phyloP scores from a whole-genome alignment of 1,139 yeast genomes.

The Sugiyamaella xylanicola region DNA sequence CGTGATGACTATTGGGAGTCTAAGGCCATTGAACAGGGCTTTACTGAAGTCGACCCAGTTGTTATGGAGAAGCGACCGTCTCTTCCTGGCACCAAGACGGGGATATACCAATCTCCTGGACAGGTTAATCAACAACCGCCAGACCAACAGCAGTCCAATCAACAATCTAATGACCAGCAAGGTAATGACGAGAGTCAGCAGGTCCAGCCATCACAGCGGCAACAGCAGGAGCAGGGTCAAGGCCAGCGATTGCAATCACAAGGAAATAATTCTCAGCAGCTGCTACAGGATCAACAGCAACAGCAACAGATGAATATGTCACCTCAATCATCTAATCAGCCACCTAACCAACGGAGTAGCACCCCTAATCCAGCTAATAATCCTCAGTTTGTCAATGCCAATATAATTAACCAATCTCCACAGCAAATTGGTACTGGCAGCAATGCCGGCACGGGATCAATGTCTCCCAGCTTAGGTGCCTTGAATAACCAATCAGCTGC shows the following conservation, averaged over 20 bases:
- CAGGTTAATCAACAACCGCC: constrained; percentile 20
- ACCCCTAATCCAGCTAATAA: constrained; percentile 6
- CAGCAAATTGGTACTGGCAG: not conserved
- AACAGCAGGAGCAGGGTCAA: constrained; percentile 16
- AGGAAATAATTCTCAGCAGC: constrained; percentile 6
- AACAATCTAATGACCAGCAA: not conserved
- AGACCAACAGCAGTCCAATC: constrained; percentile 1
- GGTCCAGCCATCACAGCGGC: constrained; percentile 20
- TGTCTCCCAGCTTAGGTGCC: not conserved
- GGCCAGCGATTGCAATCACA: constrained; percentile 4
- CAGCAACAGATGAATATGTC: constrained; percentile 5
- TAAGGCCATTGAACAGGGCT: constrained; percentile 60
- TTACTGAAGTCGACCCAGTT: constrained; percentile 50
- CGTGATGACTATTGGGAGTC: constrained; percentile 82
- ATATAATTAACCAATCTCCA: constrained; percentile 9
- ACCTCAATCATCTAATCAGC: constrained; percentile 20
- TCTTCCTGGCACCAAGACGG: constrained; percentile 26
- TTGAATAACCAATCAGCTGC: constrained; percentile 1
- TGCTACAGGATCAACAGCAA: constrained; percentile 16
- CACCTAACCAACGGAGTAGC: not conserved
- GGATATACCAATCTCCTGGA: not conserved
- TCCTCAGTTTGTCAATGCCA: constrained; percentile 18
- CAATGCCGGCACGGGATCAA: not conserved
- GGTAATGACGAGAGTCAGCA: constrained; percentile 11
- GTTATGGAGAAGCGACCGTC: constrained; percentile 36